Evolutionary conservation across 306 rosid genomes (phyloP).

Genomic region (Cicer bijugum): DNA sequence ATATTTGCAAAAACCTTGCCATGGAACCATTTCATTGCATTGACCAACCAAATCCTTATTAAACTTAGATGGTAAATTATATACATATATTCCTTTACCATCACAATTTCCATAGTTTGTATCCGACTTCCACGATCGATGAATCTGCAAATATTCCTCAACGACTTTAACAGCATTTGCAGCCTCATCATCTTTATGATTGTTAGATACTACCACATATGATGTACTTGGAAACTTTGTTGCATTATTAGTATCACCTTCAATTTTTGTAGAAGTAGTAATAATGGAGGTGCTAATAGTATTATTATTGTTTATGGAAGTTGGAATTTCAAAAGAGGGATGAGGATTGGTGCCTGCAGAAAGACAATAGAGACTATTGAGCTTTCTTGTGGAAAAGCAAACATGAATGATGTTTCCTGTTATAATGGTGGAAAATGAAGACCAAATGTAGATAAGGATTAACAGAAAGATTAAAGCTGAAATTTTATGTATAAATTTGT

Average conservation of each 20-base stretch:
- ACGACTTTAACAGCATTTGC: slow-evolving; percentile 56
- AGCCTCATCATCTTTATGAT: slow-evolving; percentile 46
- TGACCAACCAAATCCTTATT: slow-evolving; percentile 74
- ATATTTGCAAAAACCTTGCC: slow-evolving; percentile 64
- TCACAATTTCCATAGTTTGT: slow-evolving; percentile 51
- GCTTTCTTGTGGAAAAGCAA: slow-evolving; percentile 70
- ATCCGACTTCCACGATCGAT: slow-evolving; percentile 64
- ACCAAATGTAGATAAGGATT: slow-evolving; percentile 65
- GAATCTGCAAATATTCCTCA: slow-evolving; percentile 58
- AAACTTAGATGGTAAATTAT: slow-evolving; percentile 76
- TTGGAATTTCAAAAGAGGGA: slow-evolving; percentile 58
- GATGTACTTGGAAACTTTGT: slow-evolving; percentile 24
- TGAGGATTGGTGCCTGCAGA: slow-evolving; percentile 70
- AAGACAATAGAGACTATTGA: slow-evolving; percentile 65
- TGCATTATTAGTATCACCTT: slow-evolving; percentile 26
- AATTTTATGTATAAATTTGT: slow-evolving; percentile 49
- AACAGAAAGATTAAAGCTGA: slow-evolving; percentile 54
- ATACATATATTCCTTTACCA: slow-evolving; percentile 65
- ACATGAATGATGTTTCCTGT: slow-evolving; percentile 71
- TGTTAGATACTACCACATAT: slow-evolving; percentile 31
- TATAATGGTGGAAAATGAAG: slow-evolving; percentile 64
- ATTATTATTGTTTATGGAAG: slow-evolving; percentile 38
- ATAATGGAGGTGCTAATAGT: background rate
- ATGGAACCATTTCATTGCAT: slow-evolving; percentile 66
- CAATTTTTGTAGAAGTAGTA: slow-evolving; percentile 12